A percentile compares a stretch with the other conserved stretches of the same genome.
phyloP scores from a whole-genome alignment of 129 eudicot genomes.

The Artemisia tridentata region DNA sequence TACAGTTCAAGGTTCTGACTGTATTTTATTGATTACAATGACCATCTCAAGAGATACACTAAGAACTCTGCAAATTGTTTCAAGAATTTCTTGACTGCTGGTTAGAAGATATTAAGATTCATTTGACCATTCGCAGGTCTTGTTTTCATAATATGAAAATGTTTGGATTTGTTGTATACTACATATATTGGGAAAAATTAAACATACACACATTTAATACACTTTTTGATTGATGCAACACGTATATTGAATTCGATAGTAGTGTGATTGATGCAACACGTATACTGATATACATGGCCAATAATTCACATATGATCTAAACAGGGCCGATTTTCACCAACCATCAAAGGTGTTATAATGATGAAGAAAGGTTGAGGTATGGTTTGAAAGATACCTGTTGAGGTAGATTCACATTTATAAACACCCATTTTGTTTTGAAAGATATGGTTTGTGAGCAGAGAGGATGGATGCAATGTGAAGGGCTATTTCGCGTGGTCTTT shows the following conservation, averaged over 20 bases:
- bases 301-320: too few species aligned
- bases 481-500: slow-evolving; percentile 97
- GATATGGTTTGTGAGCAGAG: slow-evolving; percentile 63
- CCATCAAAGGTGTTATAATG: too few species aligned
- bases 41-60: slow-evolving; percentile 79
- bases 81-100: slow-evolving; percentile 65
- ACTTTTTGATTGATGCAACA: slow-evolving; percentile 1
- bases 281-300: too few species aligned
- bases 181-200: background rate
- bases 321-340: too few species aligned
- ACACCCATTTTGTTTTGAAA: too few species aligned
- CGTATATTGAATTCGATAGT: background rate
- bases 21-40: slow-evolving; percentile 72
- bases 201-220: slow-evolving; percentile 4
- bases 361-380: too few species aligned
- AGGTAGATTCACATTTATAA: too few species aligned
- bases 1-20: slow-evolving; percentile 85
- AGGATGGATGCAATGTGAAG: slow-evolving; percentile 91
- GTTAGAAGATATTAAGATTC: slow-evolving; percentile 16
- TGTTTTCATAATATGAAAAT: background rate
- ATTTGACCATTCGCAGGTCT: background rate
- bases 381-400: too few species aligned
- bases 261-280: too few species aligned
- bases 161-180: slow-evolving; percentile 11
- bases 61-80: slow-evolving; percentile 92